Evolutionary conservation across 441 rosid genomes (phyloP), one percentile per base, ranked within the genome.

Genomic region (Jatropha podagrica): DNA sequence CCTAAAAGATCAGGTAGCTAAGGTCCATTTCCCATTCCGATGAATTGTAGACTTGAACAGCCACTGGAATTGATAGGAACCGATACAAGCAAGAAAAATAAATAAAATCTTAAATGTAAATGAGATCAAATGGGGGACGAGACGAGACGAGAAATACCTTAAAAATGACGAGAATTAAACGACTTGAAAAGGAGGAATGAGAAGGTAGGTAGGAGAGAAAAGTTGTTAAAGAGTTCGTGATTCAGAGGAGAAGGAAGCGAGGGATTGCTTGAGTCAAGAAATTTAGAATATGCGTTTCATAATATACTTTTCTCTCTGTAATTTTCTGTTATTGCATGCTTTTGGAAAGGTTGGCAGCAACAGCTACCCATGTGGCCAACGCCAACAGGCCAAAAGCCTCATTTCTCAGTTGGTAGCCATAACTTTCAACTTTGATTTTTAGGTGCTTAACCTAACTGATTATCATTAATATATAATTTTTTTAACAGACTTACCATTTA

Each of bases 211-310:
- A 7, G 8, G 8, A 5, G 20, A 15, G 63, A 59, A 14, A 26
- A 59, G 4, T 59, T 59, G 38, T 59, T 23, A 59, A 23, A 23
- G 64, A 15, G 64, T 59, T 26, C 26, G 64, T 59, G 64, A 59
- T 23, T 59, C 10, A 38, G 15, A 59, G 64, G 11, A 59, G 64
- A 59, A 59, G 64, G 64, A 59, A 59, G 64, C 64, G 38, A 59
- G 15, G 17, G 14, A 59, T 59, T 59, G 64, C 64, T 59, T 59
- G 13, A 12, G 15, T 59, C 15, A 6, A 59, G 64, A 59, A 59
- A 0, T 26, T 59, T 59, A 32, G 64, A 26, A 59, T 59, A 32
- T 59, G 38, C 6, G 38, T 59, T 26, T 59, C 64, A n/a, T 54
- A 44, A 44, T 15, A 18, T 6, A 7, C 14, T 54, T 17, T 54